Percentiles rank a stretch among this genome's conserved stretches.
phyloP scores from a whole-genome alignment of 106 monocot species.

The Dendrobium chrysotoxum region DNA sequence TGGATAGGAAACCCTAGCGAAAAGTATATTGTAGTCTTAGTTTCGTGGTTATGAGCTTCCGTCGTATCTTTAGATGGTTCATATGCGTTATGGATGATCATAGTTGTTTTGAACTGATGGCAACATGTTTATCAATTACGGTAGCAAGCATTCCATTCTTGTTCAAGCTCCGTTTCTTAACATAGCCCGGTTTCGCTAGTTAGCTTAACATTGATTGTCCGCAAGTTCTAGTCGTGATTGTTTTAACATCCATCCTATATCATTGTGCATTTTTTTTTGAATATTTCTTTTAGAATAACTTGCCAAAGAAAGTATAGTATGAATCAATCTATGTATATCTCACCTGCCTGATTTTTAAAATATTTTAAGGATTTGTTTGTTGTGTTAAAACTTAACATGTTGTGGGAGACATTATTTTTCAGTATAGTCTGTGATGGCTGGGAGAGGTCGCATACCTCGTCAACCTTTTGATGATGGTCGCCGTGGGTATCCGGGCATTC shows the following conservation, averaged over 20 bases:
- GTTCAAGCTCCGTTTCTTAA: neutral
- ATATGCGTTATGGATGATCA: neutral
- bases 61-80: neutral
- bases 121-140: neutral
- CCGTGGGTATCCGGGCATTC: slow-evolving; percentile 24
- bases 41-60: neutral
- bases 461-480: slow-evolving; percentile 29
- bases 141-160: neutral
- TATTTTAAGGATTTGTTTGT: neutral
- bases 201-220: neutral
- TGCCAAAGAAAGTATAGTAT: neutral
- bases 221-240: neutral
- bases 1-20: neutral
- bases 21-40: neutral
- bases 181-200: neutral
- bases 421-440: slow-evolving; percentile 28
- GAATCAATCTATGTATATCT: neutral
- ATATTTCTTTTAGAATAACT: neutral
- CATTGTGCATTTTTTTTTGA: no score
- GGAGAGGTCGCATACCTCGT: slow-evolving; percentile 39
- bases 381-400: neutral
- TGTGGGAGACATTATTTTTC: neutral
- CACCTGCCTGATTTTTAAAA: neutral
- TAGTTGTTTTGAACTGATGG: neutral
- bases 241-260: no score